phyloP scores from a whole-genome alignment of 352 stramenopile genomes.

The Phytophthora multivora region DNA sequence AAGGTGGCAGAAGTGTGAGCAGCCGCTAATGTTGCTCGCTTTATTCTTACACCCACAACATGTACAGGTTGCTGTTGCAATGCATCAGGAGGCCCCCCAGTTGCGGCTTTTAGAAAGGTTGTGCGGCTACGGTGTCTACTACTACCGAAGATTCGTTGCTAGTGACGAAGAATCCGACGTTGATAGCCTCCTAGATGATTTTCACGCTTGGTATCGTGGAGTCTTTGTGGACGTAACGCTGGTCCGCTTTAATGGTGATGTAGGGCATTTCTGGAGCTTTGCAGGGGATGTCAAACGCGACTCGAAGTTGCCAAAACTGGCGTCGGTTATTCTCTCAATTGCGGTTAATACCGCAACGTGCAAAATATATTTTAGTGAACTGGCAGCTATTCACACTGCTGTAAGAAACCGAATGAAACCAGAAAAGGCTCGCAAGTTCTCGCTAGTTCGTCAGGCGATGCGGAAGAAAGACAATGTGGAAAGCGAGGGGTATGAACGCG shows the following conservation, averaged over 20 bases:
- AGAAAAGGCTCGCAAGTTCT: conserved; percentile 3
- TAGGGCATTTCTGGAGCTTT: conserved; percentile 4
- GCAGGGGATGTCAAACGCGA: neutral
- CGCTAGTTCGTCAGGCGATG: neutral
- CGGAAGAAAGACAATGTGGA: neutral
- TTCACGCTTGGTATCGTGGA: conserved; percentile 6
- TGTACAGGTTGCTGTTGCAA: conserved; percentile 2
- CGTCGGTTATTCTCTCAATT: conserved; percentile 9
- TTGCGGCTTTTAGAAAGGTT: conserved; percentile 1
- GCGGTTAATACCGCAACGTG: conserved; percentile 14
- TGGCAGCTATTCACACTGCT: conserved; percentile 4
- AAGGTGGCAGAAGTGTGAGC: conserved; percentile 7
- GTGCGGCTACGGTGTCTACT: conserved; percentile 6
- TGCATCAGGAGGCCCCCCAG: neutral
- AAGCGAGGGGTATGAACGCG: neutral
- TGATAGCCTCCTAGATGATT: neutral
- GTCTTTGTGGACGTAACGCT: neutral
- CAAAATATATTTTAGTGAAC: conserved; percentile 14
- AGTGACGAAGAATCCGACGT: neutral
- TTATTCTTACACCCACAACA: conserved; percentile 5
- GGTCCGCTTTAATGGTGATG: conserved; percentile 3
- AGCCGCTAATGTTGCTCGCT: conserved; percentile 5
- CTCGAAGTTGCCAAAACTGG: conserved; percentile 6
- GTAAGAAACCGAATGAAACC: neutral
- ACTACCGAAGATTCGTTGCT: neutral